phyloP scores from a whole-genome alignment of 257 asterid species.

The Ocimum tenuiflorum region DNA sequence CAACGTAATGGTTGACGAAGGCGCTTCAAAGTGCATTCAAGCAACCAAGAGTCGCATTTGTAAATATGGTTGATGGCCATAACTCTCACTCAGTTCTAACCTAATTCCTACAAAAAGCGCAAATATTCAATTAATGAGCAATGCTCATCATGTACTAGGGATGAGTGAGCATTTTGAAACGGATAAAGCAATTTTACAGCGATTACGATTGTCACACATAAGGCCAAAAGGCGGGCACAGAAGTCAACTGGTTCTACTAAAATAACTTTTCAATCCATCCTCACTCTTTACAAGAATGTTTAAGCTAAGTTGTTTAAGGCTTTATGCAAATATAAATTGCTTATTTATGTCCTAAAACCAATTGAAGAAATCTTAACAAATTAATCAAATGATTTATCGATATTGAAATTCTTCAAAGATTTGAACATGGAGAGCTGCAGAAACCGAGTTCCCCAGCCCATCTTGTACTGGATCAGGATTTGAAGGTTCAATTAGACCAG shows the following conservation, averaged over 20 bases:
- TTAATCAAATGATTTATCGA: not conserved
- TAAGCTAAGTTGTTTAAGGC: not conserved
- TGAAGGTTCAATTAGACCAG: not conserved
- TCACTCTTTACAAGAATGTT: not conserved
- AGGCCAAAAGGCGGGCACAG: not conserved
- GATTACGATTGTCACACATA: not conserved
- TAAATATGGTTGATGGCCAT: not conserved
- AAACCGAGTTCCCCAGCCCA: not conserved
- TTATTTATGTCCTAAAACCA: not conserved
- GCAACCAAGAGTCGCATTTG: not conserved
- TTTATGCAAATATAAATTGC: not conserved
- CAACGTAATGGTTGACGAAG: not conserved
- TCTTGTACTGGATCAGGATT: not conserved
- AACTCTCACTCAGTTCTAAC: not conserved
- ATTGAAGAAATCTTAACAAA: not conserved
- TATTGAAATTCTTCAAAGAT: not conserved
- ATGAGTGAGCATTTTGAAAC: not conserved
- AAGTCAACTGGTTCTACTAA: not conserved
- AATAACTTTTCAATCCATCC: not conserved
- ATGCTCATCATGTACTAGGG: not conserved
- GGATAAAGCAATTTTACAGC: not conserved
- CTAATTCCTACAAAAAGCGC: not conserved
- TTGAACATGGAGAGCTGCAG: not conserved
- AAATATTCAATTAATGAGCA: not conserved
- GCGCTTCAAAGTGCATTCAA: not conserved